phyloP scores from a whole-genome alignment of 2,329 filamentous ascomycete genomes.

The Elsinoe perseae region DNA sequence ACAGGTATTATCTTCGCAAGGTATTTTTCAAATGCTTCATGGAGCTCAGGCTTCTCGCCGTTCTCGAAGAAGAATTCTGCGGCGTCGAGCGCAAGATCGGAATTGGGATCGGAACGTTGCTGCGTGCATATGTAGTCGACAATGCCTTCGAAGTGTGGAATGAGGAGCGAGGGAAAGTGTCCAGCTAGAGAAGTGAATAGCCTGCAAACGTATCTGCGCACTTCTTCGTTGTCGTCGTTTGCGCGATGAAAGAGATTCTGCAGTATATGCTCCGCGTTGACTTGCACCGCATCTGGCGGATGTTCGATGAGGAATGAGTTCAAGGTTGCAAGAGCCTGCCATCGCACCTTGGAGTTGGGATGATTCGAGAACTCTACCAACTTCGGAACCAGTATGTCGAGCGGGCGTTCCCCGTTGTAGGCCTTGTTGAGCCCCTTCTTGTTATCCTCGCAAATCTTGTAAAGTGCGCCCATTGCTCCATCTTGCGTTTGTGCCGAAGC shows the following conservation, averaged over 20 bases:
- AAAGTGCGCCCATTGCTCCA: conserved; percentile 83
- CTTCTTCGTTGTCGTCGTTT: conserved; percentile 67
- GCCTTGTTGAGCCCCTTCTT: conserved; percentile 76
- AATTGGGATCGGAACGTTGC: conserved; percentile 71
- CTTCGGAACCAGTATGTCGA: conserved; percentile 83
- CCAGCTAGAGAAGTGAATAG: conserved; percentile 90
- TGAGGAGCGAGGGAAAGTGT: conserved; percentile 78
- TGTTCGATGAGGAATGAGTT: conserved; percentile 88
- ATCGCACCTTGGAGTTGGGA: conserved; percentile 66
- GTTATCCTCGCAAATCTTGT: conserved; percentile 97
- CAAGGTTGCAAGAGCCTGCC: conserved; percentile 72
- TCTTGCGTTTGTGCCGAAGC: conserved; percentile 69
- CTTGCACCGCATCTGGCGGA: conserved; percentile 60
- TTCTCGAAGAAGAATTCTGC: conserved; percentile 96
- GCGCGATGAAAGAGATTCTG: conserved; percentile 76
- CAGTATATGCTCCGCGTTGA: conserved; percentile 72
- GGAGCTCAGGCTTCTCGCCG: conserved; percentile 76
- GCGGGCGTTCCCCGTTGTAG: conserved; percentile 77
- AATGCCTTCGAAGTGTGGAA: conserved; percentile 77
- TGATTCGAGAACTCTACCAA: conserved; percentile 79
- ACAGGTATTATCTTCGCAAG: conserved; percentile 82
- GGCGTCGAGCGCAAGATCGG: conserved; percentile 85
- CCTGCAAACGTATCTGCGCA: conserved; percentile 86
- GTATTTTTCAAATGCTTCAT: conserved; percentile 66
- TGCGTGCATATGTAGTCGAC: conserved; percentile 91